These are phyloP conservation scores for Glaciozyma martinii DNA, from an alignment of 768 basidiomycete genomes.

Conservation along the genomic window DNA sequence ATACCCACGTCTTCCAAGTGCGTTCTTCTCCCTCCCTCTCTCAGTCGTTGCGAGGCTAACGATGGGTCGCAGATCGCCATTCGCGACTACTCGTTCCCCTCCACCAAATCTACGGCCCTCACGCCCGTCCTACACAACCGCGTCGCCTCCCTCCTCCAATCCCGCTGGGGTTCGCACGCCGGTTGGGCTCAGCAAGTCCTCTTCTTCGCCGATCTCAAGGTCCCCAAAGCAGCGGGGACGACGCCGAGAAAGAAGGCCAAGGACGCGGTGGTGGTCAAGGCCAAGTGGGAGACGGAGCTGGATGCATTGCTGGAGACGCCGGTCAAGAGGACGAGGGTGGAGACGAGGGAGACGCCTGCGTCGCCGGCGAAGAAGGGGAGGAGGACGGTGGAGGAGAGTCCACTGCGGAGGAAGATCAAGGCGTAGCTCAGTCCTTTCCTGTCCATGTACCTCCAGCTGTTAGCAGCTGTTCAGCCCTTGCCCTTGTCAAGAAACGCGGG, in stretches of 20 bases:
- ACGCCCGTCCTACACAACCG: slow-evolving; percentile 68
- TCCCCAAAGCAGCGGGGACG: not conserved
- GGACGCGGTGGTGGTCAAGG: slow-evolving; percentile 6
- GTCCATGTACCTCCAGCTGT: too few species aligned
- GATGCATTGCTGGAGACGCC: slow-evolving; percentile 17
- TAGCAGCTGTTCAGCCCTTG: too few species aligned
- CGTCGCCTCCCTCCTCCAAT: slow-evolving; percentile 53
- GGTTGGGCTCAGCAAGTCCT: slow-evolving; percentile 68
- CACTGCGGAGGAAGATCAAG: too few species aligned
- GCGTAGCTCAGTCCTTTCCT: too few species aligned
- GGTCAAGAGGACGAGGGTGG: slow-evolving; percentile 10
- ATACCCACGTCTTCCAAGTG: slow-evolving; percentile 90
- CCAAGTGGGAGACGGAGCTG: slow-evolving; percentile 29
- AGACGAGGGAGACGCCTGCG: too few species aligned
- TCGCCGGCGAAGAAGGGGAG: too few species aligned
- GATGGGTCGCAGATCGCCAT: slow-evolving; percentile 29
- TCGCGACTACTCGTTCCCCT: slow-evolving; percentile 34
- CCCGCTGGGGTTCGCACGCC: slow-evolving; percentile 71
- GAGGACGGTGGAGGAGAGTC: too few species aligned
- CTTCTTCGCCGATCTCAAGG: slow-evolving; percentile 31
- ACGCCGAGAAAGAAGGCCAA: not conserved
- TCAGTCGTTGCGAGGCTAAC: not conserved
- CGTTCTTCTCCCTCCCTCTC: slow-evolving; percentile 40
- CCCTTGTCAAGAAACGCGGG: too few species aligned
- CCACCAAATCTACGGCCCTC: slow-evolving; percentile 51